Conservation (phyloP, 2,329 filamentous ascomycete species). For the Talaromyces verruculosus region DNA sequence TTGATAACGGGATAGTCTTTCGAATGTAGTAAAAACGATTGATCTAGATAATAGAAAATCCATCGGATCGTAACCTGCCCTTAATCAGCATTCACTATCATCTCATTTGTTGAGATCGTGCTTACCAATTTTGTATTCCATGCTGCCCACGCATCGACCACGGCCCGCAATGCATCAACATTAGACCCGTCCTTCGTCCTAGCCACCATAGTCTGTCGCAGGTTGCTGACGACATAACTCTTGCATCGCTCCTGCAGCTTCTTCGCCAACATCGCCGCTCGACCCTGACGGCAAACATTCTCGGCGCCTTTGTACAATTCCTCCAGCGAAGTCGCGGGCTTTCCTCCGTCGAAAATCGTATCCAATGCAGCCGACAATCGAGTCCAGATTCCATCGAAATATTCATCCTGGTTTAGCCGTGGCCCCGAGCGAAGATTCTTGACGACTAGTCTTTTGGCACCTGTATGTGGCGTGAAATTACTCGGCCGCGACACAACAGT, state of each 20-base stretch:
- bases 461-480: conserved; percentile 69
- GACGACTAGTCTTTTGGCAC: conserved; percentile 84
- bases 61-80: conserved; percentile 71
- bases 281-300: conserved; percentile 79
- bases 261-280: conserved; percentile 66
- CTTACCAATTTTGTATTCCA: conserved; percentile 78
- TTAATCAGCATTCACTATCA: background rate
- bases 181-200: conserved; percentile 57
- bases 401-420: conserved; percentile 68
- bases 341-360: conserved; percentile 67
- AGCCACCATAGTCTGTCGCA: conserved; percentile 62
- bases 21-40: conserved; percentile 78
- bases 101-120: background rate
- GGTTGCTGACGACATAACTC: conserved; percentile 55
- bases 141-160: conserved; percentile 65
- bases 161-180: conserved; percentile 62
- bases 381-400: conserved; percentile 72
- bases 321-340: conserved; percentile 73
- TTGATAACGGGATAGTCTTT: conserved; percentile 71
- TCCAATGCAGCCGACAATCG: conserved; percentile 73
- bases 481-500: conserved; percentile 36
- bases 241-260: conserved; percentile 67
- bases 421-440: conserved; percentile 76
- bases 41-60: conserved; percentile 91
- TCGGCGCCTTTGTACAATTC: conserved; percentile 88